Percentiles rank a stretch among this genome's conserved stretches.
phyloP scores from a whole-genome alignment of 2,329 filamentous ascomycete genomes.

The Fusarium brachygibbosum region DNA sequence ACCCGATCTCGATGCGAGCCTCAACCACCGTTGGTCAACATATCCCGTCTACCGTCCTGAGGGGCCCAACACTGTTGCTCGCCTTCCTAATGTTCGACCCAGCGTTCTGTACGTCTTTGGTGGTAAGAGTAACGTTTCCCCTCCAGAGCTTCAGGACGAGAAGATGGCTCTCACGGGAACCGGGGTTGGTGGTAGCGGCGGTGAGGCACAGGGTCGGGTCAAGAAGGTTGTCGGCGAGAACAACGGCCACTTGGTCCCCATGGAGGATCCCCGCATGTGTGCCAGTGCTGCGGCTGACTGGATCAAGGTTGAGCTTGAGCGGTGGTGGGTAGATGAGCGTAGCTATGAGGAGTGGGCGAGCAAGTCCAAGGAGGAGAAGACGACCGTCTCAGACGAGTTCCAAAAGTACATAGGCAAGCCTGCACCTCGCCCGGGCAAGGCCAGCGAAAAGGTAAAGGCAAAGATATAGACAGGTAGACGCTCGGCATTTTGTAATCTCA shows the following conservation, averaged over 20 bases:
- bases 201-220: conserved; percentile 74
- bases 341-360: conserved; percentile 69
- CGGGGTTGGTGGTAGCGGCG: conserved; percentile 76
- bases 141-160: conserved; percentile 62
- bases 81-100: conserved; percentile 73
- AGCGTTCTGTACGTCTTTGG: conserved; percentile 79
- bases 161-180: conserved; percentile 75
- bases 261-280: conserved; percentile 79
- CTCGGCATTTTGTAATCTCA: not conserved
- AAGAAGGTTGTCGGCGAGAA: conserved; percentile 72
- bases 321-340: conserved; percentile 70
- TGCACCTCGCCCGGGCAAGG: conserved; percentile 23
- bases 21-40: conserved; percentile 53
- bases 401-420: conserved; percentile 63
- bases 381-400: conserved; percentile 65
- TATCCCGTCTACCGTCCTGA: conserved; percentile 78
- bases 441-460: conserved; percentile 46
- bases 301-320: conserved; percentile 67
- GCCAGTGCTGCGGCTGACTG: conserved; percentile 72
- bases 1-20: conserved; percentile 61
- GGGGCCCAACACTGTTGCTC: conserved; percentile 65
- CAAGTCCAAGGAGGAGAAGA: conserved; percentile 66
- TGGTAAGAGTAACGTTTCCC: conserved; percentile 68
- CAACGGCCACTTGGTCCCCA: conserved; percentile 84
- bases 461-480: conserved; percentile 47